Conservation (phyloP, 495 filamentous ascomycete genomes). For the Penicillium robsamsonii region DNA sequence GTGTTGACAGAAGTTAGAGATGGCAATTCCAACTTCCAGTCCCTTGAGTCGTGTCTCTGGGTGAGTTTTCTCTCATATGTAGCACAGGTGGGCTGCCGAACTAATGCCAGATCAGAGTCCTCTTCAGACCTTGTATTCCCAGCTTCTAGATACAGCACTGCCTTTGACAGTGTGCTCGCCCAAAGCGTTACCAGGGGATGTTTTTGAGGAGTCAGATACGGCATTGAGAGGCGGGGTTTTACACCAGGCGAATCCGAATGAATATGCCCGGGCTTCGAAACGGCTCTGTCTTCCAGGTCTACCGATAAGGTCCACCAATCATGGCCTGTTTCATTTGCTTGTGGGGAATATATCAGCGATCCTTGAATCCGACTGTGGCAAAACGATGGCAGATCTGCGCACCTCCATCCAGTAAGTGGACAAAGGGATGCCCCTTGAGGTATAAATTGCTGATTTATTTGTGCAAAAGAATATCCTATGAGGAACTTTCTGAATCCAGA, state of each 20-base stretch:
- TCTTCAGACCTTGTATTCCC: slow-evolving; percentile 17
- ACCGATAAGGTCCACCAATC: slow-evolving; percentile 1
- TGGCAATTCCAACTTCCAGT: slow-evolving; percentile 8
- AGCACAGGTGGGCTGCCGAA: background rate
- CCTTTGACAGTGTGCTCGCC: background rate
- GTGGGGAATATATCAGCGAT: slow-evolving; percentile 18
- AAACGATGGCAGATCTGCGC: slow-evolving; percentile 26
- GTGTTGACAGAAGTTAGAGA: slow-evolving; percentile 26
- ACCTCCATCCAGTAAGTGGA: slow-evolving; percentile 34
- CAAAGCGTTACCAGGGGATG: background rate
- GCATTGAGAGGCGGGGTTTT: slow-evolving; percentile 1
- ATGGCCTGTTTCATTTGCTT: slow-evolving; percentile 22
- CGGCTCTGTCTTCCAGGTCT: slow-evolving; percentile 24
- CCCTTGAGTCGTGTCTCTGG: slow-evolving; percentile 28
- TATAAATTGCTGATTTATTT: slow-evolving; percentile 11
- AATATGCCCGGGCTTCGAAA: slow-evolving; percentile 26
- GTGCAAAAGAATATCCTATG: slow-evolving; percentile 25
- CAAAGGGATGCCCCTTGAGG: background rate
- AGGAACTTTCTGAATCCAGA: slow-evolving; percentile 25
- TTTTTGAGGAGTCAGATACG: background rate
- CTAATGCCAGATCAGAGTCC: slow-evolving; percentile 29
- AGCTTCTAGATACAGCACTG: slow-evolving; percentile 2
- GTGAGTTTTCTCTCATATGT: slow-evolving; percentile 18
- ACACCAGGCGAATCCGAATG: slow-evolving; percentile 9
- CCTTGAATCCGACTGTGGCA: slow-evolving; percentile 17